Evolutionary conservation across 495 filamentous ascomycete genomes (phyloP), one percentile per base, ranked within the genome.

Genomic region (Hypoxylon trugodes): DNA sequence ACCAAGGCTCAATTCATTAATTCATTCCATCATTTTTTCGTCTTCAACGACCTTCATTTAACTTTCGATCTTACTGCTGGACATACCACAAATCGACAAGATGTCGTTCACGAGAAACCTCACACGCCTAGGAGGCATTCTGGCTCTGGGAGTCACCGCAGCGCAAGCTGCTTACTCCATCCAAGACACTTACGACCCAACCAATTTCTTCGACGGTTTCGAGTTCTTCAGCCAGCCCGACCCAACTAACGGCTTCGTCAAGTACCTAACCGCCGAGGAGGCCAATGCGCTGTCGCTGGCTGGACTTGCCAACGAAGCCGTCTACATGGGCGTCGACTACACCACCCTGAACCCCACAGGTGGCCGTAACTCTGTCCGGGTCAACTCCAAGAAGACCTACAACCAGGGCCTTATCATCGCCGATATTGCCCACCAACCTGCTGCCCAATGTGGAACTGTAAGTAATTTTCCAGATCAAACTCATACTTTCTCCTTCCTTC

Each of bases 341-440:
- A 77, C 55, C 36, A 82, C 74, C 33, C 26, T 59, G 25, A 81
- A 77, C 22, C 77, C 78, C 3, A 10, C 19, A 1, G 63, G 61
- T 48, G 90, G 90, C n/a, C 89, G 91, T 13, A 73, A 80, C 1
- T 89, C 87, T 4, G 82, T 90, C 15, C 87, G 90, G 6, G 78
- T 96, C 9, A 81, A 82, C 41, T 89, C 85, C 74, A 90, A 86
- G 54, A 84, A 87, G 54, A 74, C 81, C 16, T 96, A 85, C 73
- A 88, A 79, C 38, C 76, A 85, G 13, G 90, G 89, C 2, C 79
- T 96, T 21, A 86, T 93, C 70, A 79, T 93, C 48, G 82, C 87
- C 32, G 90, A 93, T 64, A 82, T 93, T 52, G 76, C 80, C 1
- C 91, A 94, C 73, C 92, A 93, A 86, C 91, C 91, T 0, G 84